Base-by-base conservation (phyloP, 2,329 filamentous ascomycete genomes). In the Calonectria leucothoes region DNA sequence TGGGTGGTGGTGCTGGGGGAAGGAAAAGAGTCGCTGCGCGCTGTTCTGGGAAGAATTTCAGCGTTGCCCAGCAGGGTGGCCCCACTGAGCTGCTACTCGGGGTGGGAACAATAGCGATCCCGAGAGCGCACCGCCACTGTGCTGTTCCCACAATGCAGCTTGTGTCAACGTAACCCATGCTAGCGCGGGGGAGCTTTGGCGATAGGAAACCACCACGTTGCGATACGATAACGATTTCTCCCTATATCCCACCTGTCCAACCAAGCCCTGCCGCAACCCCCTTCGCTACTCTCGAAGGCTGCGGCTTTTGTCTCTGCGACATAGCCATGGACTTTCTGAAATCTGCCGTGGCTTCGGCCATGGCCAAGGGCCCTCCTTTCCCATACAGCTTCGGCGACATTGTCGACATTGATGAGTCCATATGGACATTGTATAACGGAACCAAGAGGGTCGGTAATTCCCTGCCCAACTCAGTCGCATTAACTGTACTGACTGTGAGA, bases 381-480 rank as follows among this genome's bases (percentile, higher is more conserved):
- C 95, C 95, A 6, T 98, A 98, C 83, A 93, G 91, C 61, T 97
- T 98, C 82, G 96, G 96, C 80, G 97, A 99, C 85, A 92, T 94
- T 83, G 94, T 98, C 73, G 96, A 98, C 83, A 89, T 97, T 67
- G 95, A 97, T 83, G 93, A 97, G 82, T 98, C 96, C 31, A 96
- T 98, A 81, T 99, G 97, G 96, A 94, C 94, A n/a, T 87, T 99
- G 72, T 93, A 97, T 86, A 98, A 98, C 85, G 97, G 95, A 82
- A 98, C 94, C 70, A 97, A 94, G 87, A 92, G 95, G 86, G 96
- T 97, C 89, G 76, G 88, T 82, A 15, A 12, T 51, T 8, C 33
- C 45, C 51, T 31, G 61, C 33, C 6, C 20, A 29, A 25, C 7
- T 6, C 17, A 7, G 20, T 51, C 27, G 10, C 11, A 10, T 8